These are phyloP conservation scores for Ophiostoma perfectum DNA, from an alignment of 2,329 filamentous ascomycete genomes.

Conservation along the genomic window DNA sequence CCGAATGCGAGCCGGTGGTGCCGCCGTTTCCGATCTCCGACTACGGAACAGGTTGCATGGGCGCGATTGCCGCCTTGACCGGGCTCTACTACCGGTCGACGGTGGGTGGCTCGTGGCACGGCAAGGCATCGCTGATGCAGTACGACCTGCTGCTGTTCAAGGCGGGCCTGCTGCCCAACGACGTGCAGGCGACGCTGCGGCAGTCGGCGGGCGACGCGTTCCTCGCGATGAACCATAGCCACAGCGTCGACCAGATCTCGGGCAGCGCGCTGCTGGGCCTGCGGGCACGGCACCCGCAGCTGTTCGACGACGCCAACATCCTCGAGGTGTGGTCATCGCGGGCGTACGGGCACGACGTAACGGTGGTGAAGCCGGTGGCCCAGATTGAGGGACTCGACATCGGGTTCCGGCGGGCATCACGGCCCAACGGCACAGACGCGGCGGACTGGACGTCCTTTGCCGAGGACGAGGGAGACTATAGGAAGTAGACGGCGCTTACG, in stretches of 20 bases:
- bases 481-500: neutral
- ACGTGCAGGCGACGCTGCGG: constrained; percentile 49
- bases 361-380: constrained; percentile 39
- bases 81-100: constrained; percentile 59
- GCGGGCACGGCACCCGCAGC: constrained; percentile 47
- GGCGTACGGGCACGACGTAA: constrained; percentile 38
- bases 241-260: constrained; percentile 62
- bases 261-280: constrained; percentile 53
- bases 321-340: constrained; percentile 46
- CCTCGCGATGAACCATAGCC: constrained; percentile 50
- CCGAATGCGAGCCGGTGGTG: constrained; percentile 52
- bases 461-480: constrained; percentile 18
- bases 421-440: constrained; percentile 51
- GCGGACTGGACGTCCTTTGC: constrained; percentile 42
- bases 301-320: constrained; percentile 41
- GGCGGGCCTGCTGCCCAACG: constrained; percentile 50
- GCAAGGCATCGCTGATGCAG: constrained; percentile 59
- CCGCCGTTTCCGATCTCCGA: constrained; percentile 60
- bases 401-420: constrained; percentile 41
- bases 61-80: constrained; percentile 59
- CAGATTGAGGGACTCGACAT: constrained; percentile 40
- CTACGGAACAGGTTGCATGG: constrained; percentile 69
- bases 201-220: constrained; percentile 43
- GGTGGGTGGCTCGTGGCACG: constrained; percentile 60
- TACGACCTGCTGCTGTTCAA: constrained; percentile 63